These are phyloP conservation scores for Fusarium sp. DNA, from an alignment of 2,329 filamentous ascomycete species.

Conservation along the genomic window DNA sequence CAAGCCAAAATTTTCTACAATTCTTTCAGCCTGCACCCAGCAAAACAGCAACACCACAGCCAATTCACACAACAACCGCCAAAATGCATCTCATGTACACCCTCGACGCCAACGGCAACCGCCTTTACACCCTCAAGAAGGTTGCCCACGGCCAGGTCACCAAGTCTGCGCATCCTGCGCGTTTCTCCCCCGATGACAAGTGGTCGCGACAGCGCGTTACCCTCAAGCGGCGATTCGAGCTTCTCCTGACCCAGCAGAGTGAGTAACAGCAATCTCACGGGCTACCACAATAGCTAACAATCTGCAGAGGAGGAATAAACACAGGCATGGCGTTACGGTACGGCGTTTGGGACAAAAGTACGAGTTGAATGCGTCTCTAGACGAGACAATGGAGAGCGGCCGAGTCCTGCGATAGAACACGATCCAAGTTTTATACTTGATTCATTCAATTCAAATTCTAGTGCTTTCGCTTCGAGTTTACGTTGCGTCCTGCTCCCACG, in stretches of 20 bases:
- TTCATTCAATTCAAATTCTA: slow-evolving; percentile 39
- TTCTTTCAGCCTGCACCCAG: neutral
- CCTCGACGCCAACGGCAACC: slow-evolving; percentile 82
- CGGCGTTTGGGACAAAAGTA: slow-evolving; percentile 27
- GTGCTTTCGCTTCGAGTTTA: slow-evolving; percentile 81
- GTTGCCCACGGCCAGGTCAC: slow-evolving; percentile 84
- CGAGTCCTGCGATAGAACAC: neutral
- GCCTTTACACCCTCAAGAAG: slow-evolving; percentile 96
- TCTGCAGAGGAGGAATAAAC: slow-evolving; percentile 37
- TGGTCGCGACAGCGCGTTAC: slow-evolving; percentile 97
- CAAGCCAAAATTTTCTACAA: slow-evolving; percentile 29
- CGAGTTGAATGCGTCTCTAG: neutral
- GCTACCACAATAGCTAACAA: neutral
- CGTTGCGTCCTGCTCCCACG: slow-evolving; percentile 85
- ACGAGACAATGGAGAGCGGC: neutral
- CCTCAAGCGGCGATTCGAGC: slow-evolving; percentile 90
- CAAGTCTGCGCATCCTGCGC: slow-evolving; percentile 94
- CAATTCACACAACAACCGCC: slow-evolving; percentile 13
- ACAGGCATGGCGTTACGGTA: slow-evolving; percentile 33
- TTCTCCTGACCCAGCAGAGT: slow-evolving; percentile 85
- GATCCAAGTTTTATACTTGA: slow-evolving; percentile 1
- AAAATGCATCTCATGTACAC: slow-evolving; percentile 82
- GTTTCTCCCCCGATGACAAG: slow-evolving; percentile 98
- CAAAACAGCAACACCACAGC: slow-evolving; percentile 18
- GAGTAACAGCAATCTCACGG: slow-evolving; percentile 37